Conservation (phyloP, 2,329 filamentous ascomycete genomes). For the Aphanoascus verrucosus region DNA sequence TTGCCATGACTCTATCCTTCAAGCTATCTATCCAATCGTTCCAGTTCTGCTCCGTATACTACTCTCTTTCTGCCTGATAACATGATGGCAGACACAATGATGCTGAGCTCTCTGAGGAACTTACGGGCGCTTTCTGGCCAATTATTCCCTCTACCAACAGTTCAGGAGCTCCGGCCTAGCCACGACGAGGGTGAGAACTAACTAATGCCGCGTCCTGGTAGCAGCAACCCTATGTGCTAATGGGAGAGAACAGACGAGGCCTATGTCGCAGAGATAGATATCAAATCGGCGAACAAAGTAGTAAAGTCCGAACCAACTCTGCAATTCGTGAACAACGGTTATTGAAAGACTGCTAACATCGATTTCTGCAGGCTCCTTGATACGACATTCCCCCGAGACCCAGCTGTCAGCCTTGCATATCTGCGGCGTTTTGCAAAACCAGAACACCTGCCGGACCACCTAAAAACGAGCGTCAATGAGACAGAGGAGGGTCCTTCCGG, state of each 20-base stretch:
- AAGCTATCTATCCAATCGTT: not conserved
- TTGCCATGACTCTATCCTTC: not conserved
- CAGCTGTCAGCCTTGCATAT: constrained; percentile 27
- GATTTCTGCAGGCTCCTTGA: constrained; percentile 30
- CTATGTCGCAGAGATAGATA: constrained; percentile 36
- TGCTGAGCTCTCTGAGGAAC: constrained; percentile 15
- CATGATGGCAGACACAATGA: not conserved
- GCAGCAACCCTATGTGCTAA: constrained; percentile 12
- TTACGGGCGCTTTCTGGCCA: constrained; percentile 26
- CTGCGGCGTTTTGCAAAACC: constrained; percentile 34
- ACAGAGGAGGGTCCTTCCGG: not conserved
- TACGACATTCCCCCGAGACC: constrained; percentile 27
- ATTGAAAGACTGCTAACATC: constrained; percentile 18
- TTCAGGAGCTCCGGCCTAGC: constrained; percentile 33
- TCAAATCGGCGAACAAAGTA: constrained; percentile 36
- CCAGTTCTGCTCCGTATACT: not conserved
- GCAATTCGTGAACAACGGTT: not conserved
- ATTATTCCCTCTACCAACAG: constrained; percentile 33
- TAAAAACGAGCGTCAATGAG: constrained; percentile 16
- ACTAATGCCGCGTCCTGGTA: not conserved
- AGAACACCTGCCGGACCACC: constrained; percentile 25
- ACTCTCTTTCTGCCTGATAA: not conserved
- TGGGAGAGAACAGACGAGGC: constrained; percentile 28
- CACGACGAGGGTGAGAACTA: constrained; percentile 33
- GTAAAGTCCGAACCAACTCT: constrained; percentile 28